Percentiles rank a stretch among this genome's conserved stretches.
Evolutionary conservation across 768 basidiomycete genomes (phyloP).

Genomic region (Gymnopilus dilepis): DNA sequence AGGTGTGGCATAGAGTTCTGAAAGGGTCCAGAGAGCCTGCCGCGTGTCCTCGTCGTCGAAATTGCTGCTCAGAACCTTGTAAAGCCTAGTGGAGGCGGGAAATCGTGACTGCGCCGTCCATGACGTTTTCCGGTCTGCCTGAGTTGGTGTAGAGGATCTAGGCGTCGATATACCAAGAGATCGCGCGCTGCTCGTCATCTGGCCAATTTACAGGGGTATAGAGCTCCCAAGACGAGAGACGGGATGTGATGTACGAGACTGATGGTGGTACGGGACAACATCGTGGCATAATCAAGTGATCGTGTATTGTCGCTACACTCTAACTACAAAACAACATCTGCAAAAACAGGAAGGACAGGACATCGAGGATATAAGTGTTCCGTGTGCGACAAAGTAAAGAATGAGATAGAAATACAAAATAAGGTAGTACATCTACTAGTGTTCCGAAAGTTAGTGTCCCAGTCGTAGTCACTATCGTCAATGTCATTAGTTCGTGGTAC

Average conservation of each 20-base stretch:
- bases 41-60: conserved; percentile 79
- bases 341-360: not conserved
- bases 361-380: not conserved
- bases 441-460: not conserved
- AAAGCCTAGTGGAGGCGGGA: conserved; percentile 85
- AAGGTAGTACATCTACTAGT: not conserved
- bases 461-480: not conserved
- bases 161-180: conserved; percentile 17
- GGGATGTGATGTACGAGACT: not conserved
- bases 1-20: conserved; percentile 66
- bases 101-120: conserved; percentile 49
- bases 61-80: conserved; percentile 85
- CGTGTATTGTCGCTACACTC: not conserved
- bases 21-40: conserved; percentile 84
- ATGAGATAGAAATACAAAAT: not conserved
- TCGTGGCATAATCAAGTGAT: conserved; percentile 1
- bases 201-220: not conserved
- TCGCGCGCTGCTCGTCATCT: conserved; percentile 17
- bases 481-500: not conserved
- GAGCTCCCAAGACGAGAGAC: not conserved
- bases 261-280: not conserved
- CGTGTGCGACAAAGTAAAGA: not conserved
- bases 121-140: conserved; percentile 27
- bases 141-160: conserved; percentile 18
- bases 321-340: not conserved